These are phyloP conservation scores for Geotrichum australiense DNA, from an alignment of 1,139 yeast species.

Conservation along the genomic window DNA sequence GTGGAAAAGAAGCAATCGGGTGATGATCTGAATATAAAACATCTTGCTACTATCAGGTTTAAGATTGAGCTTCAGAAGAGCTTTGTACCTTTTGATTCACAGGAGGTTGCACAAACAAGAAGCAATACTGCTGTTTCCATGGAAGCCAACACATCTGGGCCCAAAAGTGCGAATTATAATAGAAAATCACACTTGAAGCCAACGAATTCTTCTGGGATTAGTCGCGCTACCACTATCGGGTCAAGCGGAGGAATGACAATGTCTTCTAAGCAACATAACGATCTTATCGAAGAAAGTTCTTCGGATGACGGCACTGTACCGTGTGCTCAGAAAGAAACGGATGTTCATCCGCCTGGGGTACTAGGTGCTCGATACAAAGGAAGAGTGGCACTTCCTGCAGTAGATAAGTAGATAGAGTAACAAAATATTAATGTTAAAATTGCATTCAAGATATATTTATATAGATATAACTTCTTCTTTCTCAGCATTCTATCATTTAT, in stretches of 20 bases:
- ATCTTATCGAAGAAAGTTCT: constrained; percentile 1
- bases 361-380: too few species aligned
- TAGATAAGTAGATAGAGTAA: too few species aligned
- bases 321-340: too few species aligned
- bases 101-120: constrained; percentile 3
- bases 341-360: too few species aligned
- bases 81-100: constrained; percentile 12
- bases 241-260: constrained; percentile 4
- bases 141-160: background rate
- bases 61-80: constrained; percentile 13
- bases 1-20: background rate
- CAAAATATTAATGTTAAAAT: too few species aligned
- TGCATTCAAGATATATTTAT: too few species aligned
- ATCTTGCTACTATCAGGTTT: constrained; percentile 5
- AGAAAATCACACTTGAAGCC: background rate
- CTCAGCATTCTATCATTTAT: too few species aligned
- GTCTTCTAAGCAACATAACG: constrained; percentile 4
- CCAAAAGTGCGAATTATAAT: too few species aligned
- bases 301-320: too few species aligned
- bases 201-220: background rate
- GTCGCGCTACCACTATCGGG: background rate
- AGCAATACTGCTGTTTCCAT: constrained; percentile 7
- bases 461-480: too few species aligned
- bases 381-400: too few species aligned
- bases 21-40: constrained; percentile 1